phyloP scores from a whole-genome alignment of 1,284 basidiomycete genomes.

The Ceraceosorus guamensis region DNA sequence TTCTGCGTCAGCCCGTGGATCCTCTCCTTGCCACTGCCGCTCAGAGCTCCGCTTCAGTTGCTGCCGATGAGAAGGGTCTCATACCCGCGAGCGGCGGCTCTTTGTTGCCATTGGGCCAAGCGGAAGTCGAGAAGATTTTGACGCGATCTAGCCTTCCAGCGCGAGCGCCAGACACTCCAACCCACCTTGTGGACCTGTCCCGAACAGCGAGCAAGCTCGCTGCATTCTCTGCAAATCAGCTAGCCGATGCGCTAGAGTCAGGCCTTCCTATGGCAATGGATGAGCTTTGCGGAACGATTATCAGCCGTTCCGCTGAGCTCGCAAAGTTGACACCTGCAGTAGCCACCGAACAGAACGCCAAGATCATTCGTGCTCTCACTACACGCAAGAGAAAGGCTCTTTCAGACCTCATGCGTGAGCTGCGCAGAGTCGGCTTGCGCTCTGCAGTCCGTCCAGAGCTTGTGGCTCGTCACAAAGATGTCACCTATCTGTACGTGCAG shows the following conservation, averaged over 20 bases:
- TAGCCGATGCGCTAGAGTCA: slow-evolving; percentile 18
- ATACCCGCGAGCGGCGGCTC: not conserved
- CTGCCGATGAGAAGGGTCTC: not conserved
- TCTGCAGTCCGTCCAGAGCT: slow-evolving; percentile 56
- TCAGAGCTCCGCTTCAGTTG: slow-evolving; percentile 11
- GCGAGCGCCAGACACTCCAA: not conserved
- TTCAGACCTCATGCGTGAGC: slow-evolving; percentile 81
- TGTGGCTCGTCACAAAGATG: slow-evolving; percentile 60
- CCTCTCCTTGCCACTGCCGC: slow-evolving; percentile 30
- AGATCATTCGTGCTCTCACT: slow-evolving; percentile 68
- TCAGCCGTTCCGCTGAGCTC: slow-evolving; percentile 62
- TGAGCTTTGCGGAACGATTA: slow-evolving; percentile 67
- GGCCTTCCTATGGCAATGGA: slow-evolving; percentile 51
- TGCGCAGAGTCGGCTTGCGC: slow-evolving; percentile 69
- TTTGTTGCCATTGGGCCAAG: not conserved
- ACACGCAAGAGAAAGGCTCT: slow-evolving; percentile 80
- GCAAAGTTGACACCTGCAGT: slow-evolving; percentile 37
- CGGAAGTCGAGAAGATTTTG: not conserved
- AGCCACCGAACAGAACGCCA: slow-evolving; percentile 53
- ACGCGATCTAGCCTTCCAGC: not conserved
- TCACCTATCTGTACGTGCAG: slow-evolving; percentile 61
- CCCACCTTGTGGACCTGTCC: slow-evolving; percentile 17
- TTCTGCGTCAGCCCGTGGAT: slow-evolving; percentile 67
- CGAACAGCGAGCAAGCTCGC: slow-evolving; percentile 17
- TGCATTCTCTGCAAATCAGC: not conserved